Conservation (phyloP, 2,329 filamentous ascomycete species). For the Botryotinia narcissicola region DNA sequence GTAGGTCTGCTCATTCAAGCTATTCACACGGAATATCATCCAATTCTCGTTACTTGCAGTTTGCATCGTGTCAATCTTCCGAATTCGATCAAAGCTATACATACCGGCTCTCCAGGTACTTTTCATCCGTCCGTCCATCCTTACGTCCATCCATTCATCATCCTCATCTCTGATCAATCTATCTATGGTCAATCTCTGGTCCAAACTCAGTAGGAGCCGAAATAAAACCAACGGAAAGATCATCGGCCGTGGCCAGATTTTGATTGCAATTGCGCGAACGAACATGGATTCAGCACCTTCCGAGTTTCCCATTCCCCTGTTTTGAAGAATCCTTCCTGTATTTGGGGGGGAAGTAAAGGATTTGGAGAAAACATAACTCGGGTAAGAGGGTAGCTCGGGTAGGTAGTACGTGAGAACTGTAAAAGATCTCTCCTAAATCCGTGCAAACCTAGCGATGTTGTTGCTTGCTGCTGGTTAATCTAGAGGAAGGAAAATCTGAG, state of each 20-base stretch:
- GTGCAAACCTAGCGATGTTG: conserved; percentile 13
- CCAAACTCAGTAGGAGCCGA: conserved; percentile 1
- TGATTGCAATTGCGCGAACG: conserved; percentile 1
- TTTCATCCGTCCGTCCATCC: background rate
- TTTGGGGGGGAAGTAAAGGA: background rate
- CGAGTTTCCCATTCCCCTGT: conserved; percentile 14
- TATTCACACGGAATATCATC: conserved; percentile 2
- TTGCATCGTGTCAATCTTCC: conserved; percentile 5
- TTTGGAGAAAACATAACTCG: background rate
- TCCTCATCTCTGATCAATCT: background rate
- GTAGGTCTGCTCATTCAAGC: background rate
- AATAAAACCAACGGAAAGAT: background rate
- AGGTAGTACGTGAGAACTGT: conserved; percentile 8
- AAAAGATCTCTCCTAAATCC: conserved; percentile 11
- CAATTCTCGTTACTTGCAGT: conserved; percentile 12
- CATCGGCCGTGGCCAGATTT: background rate
- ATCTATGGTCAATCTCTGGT: background rate
- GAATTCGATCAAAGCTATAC: conserved; percentile 1
- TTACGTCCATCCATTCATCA: background rate
- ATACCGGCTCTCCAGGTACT: background rate
- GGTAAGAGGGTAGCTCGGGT: background rate
- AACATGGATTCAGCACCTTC: conserved; percentile 13
- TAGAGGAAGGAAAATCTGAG: background rate
- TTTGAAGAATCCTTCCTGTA: conserved; percentile 10
- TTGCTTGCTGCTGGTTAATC: background rate